Percentiles rank a stretch among this genome's conserved stretches.
Evolutionary conservation across 2,329 filamentous ascomycete species (phyloP).

Genomic region (Exophiala sideris): DNA sequence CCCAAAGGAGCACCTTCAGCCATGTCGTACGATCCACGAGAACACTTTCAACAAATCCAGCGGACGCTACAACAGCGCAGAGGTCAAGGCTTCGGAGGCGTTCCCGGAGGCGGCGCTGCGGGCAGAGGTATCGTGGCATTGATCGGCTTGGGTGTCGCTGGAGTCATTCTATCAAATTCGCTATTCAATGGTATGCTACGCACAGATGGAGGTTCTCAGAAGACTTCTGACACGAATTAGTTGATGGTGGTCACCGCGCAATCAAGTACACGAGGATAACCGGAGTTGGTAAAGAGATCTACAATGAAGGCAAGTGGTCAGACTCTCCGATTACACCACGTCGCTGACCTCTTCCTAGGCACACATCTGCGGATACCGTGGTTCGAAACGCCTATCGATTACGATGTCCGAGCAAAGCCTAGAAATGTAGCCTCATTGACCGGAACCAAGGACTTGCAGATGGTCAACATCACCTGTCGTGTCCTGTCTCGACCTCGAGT

Average conservation of each 20-base stretch:
- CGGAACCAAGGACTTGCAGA: slow-evolving; percentile 98
- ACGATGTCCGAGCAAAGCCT: slow-evolving; percentile 96
- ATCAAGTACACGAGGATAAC: slow-evolving; percentile 95
- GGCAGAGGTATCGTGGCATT: slow-evolving; percentile 54
- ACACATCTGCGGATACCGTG: slow-evolving; percentile 93
- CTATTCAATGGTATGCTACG: slow-evolving; percentile 61
- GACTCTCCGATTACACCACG: neutral
- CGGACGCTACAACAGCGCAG: slow-evolving; percentile 56
- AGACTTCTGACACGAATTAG: slow-evolving; percentile 40
- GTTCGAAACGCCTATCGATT: slow-evolving; percentile 95
- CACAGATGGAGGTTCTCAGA: neutral
- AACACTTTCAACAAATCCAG: slow-evolving; percentile 65
- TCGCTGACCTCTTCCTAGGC: slow-evolving; percentile 50
- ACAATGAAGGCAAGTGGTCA: slow-evolving; percentile 69
- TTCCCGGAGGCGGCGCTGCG: slow-evolving; percentile 53
- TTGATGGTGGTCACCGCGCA: slow-evolving; percentile 96
- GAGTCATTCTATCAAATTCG: slow-evolving; percentile 51
- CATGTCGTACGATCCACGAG: slow-evolving; percentile 50
- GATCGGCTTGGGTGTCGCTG: slow-evolving; percentile 49
- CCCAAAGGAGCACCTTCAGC: slow-evolving; percentile 17
- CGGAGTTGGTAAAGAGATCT: slow-evolving; percentile 95
- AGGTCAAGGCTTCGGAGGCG: slow-evolving; percentile 49
- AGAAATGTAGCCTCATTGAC: slow-evolving; percentile 95
- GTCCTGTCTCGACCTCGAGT: slow-evolving; percentile 89
- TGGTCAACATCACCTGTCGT: slow-evolving; percentile 99